Base-by-base conservation (phyloP, 148 eudicot species). In the Fagopyrum esculentum region DNA sequence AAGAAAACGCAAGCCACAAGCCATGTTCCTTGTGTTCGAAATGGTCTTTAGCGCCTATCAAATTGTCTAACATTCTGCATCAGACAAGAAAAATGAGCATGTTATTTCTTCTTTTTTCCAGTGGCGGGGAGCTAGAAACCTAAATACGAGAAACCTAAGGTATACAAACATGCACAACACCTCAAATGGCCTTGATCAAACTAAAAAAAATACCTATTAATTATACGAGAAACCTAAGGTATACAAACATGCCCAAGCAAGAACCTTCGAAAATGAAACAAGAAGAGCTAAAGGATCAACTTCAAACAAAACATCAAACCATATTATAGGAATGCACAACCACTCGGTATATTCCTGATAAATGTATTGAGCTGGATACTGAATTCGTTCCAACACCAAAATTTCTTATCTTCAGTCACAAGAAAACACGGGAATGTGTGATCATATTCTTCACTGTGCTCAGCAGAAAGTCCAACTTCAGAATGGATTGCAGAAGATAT, bases 241-340 rank as follows among this genome's bases (percentile, higher is more conserved):
- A 69, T 22, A 75, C 63, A 84, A 91, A 92, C 98, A 86, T 95
- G 97, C 90, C 97, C 97, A 95, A 29, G 90, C 76, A 61, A 92
- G 91, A 54, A 96, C 93, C 87, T 90, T 95, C 74, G 96, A 83
- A 76, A 92, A 77, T 68, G 98, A 85, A 70, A 95, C 45, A 70
- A 96, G 93, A 73, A 95, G 93, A 71, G 79, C 69, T 59, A 78
- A 70, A 54, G 91, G 90, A 82, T 92, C 89, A 78, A 84, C 90
- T 68, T 89, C 96, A 77, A 86, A 87, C 80, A 95, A 84, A 48
- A 92, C 92, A 81, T 90, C 96, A 83, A 84, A 76, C 98, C 98
- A 95, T 79, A 95, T 77, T 96, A 87, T 92, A 49, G 98, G 98
- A 75, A 82, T 83, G 78, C 98, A 95, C 93, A 90, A 81, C 98